These are phyloP conservation scores for Pseudopyrenochaeta lycopersici DNA, from an alignment of 2,329 filamentous ascomycete genomes.

Conservation along the genomic window DNA sequence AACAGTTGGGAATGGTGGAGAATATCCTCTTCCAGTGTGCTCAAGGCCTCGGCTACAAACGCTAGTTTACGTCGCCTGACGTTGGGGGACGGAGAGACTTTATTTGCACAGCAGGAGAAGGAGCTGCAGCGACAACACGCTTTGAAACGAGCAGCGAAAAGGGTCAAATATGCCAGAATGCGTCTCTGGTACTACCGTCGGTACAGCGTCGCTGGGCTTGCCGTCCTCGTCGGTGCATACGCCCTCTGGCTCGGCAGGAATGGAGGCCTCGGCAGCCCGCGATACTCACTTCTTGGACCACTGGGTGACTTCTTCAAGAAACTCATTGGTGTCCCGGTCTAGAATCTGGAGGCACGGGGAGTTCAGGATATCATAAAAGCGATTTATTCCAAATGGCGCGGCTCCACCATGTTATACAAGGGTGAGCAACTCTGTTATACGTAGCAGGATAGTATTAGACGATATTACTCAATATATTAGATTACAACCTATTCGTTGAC, in stretches of 20 bases:
- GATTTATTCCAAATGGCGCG: not conserved
- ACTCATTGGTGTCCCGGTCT: conserved; percentile 15
- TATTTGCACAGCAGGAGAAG: conserved; percentile 75
- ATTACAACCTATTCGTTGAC: no score
- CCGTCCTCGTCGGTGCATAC: conserved; percentile 52
- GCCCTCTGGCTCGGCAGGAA: conserved; percentile 47
- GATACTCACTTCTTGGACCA: conserved; percentile 18
- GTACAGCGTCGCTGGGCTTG: conserved; percentile 63
- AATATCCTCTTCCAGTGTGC: conserved; percentile 78
- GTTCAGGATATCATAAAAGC: not conserved
- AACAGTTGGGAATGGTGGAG: conserved; percentile 70
- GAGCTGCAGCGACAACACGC: conserved; percentile 75
- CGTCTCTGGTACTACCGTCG: conserved; percentile 73
- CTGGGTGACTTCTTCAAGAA: conserved; percentile 27
- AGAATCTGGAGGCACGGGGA: not conserved
- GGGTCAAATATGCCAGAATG: conserved; percentile 44
- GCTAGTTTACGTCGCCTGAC: conserved; percentile 63
- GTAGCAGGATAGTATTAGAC: no score
- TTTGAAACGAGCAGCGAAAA: conserved; percentile 44
- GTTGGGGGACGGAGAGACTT: conserved; percentile 70
- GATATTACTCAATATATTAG: no score
- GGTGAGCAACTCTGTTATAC: no score
- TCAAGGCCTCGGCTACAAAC: conserved; percentile 78
- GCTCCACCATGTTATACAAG: no score
- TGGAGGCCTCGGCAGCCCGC: conserved; percentile 13